Percentiles rank a stretch among this genome's conserved stretches.
Evolutionary conservation across 192 early-diverging fungal genomes (phyloP).

Genomic region (Linnemannia schmuckeri): DNA sequence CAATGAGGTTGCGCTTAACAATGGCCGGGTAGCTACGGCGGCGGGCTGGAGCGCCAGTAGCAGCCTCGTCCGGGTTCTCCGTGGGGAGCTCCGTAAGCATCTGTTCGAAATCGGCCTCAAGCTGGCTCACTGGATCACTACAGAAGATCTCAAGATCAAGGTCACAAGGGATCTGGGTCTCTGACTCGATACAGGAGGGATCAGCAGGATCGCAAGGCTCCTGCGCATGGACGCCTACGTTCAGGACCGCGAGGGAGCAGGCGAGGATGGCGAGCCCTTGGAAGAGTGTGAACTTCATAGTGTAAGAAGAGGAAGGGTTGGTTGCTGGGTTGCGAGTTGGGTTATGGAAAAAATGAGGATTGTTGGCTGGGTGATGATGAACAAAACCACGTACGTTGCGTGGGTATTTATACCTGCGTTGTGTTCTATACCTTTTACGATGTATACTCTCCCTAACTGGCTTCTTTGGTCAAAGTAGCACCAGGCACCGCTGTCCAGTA

Average conservation of each 20-base stretch:
- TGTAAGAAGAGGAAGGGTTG: background rate
- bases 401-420: background rate
- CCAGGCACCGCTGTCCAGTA: too few relatives aligned
- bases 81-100: background rate
- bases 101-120: background rate
- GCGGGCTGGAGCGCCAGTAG: background rate
- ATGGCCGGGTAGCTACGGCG: background rate
- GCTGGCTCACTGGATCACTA: background rate
- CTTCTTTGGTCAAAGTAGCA: background rate
- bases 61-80: background rate
- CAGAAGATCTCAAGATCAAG: slow-evolving; percentile 15
- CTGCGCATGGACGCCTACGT: background rate
- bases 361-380: background rate
- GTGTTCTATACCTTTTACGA: background rate
- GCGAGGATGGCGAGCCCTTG: background rate
- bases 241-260: background rate
- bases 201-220: too few relatives aligned
- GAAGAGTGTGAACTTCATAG: slow-evolving; percentile 17
- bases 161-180: too few relatives aligned
- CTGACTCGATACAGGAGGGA: too few relatives aligned
- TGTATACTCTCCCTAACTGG: background rate
- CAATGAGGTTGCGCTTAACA: background rate
- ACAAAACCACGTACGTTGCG: background rate
- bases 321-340: background rate
- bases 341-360: background rate